Evolutionary conservation across 768 basidiomycete genomes (phyloP).

Genomic region (Tricholoma sp.): DNA sequence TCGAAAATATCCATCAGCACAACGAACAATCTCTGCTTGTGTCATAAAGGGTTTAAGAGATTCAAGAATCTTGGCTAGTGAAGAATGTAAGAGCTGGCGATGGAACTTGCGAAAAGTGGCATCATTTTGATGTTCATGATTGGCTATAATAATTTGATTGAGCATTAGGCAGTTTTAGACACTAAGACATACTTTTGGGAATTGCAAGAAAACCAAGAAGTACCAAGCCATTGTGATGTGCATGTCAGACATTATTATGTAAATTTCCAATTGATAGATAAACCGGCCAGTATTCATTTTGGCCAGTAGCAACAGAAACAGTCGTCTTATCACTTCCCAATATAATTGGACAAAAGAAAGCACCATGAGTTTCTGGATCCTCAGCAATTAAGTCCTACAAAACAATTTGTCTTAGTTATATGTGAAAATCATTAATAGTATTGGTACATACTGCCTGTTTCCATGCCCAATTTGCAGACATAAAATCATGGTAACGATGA

Average conservation of each 20-base stretch:
- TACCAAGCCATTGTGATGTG: constrained; percentile 1
- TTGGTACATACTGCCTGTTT: no score
- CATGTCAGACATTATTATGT: not conserved
- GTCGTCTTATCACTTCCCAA: not conserved
- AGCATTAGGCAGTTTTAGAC: not conserved
- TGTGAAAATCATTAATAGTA: not conserved
- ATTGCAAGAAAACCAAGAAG: no score
- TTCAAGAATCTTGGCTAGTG: constrained; percentile 11
- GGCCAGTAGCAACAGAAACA: no score
- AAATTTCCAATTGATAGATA: constrained; percentile 3
- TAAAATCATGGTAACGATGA: no score
- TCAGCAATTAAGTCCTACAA: not conserved
- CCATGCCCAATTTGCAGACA: no score
- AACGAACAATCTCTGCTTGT: no score
- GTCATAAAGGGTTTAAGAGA: no score
- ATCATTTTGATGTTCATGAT: no score
- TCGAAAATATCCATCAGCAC: constrained; percentile 19
- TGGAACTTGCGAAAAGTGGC: no score
- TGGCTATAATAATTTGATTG: not conserved
- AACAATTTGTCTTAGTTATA: not conserved
- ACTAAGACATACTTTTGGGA: no score
- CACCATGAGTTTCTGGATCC: not conserved
- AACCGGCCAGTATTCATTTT: no score
- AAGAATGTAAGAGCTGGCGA: constrained; percentile 16
- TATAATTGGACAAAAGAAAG: not conserved